Percentiles rank a stretch among this genome's conserved stretches.
phyloP scores from a whole-genome alignment of 2,329 filamentous ascomycete species.

The Cylindrodendrum hubeiense region DNA sequence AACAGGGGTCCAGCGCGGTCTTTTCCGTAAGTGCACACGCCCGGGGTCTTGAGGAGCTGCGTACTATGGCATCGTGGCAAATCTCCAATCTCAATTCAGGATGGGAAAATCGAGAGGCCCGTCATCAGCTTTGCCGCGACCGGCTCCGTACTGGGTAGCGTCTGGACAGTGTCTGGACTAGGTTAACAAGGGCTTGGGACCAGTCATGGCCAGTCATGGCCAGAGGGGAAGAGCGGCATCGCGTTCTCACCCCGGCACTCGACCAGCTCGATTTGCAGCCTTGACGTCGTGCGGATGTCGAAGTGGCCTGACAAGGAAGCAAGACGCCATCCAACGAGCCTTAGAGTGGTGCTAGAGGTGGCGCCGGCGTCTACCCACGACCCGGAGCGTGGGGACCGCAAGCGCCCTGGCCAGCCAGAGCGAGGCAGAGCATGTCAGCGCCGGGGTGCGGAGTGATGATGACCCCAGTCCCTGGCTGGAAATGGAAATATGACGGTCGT shows the following conservation, averaged over 20 bases:
- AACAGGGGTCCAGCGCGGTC: not conserved
- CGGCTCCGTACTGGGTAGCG: not conserved
- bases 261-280: slow-evolving; percentile 24
- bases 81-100: slow-evolving; percentile 11
- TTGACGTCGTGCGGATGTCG: slow-evolving; percentile 18
- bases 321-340: slow-evolving; percentile 33
- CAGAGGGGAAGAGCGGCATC: slow-evolving; percentile 20
- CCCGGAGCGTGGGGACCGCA: slow-evolving; percentile 17
- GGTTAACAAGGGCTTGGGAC: not conserved
- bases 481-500: slow-evolving; percentile 26
- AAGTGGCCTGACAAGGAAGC: slow-evolving; percentile 38
- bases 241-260: slow-evolving; percentile 20
- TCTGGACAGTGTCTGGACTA: not conserved
- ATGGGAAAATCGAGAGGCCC: slow-evolving; percentile 18
- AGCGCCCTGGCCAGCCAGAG: slow-evolving; percentile 19
- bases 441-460: not conserved
- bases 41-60: slow-evolving; percentile 6
- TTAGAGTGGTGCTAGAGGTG: slow-evolving; percentile 21
- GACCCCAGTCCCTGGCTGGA: slow-evolving; percentile 22
- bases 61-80: slow-evolving; percentile 6
- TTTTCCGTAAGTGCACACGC: slow-evolving; percentile 3
- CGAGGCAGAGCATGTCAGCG: slow-evolving; percentile 2
- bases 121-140: slow-evolving; percentile 19
- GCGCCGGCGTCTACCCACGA: slow-evolving; percentile 19
- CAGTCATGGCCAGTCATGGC: no score